Base-by-base conservation (phyloP, 192 early-diverging fungal species). In the Diversispora eburnea region DNA sequence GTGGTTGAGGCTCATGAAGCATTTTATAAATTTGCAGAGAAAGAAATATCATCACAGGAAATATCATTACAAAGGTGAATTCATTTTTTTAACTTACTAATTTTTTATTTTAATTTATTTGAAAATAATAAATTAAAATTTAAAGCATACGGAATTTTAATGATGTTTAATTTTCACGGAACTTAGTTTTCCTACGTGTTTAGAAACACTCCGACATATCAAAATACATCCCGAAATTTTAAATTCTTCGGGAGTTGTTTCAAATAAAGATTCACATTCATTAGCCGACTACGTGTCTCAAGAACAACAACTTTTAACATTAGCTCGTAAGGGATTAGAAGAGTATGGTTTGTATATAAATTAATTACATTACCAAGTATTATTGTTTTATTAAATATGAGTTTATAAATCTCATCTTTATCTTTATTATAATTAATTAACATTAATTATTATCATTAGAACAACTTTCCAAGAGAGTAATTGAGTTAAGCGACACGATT, bases 221-320 rank as follows among this genome's bases (percentile, higher is more conserved):
- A 76, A 70, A 39, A 80, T 87, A 1, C 86, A 87, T 61, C 78
- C 84, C 8, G 73, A 66, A 13, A 45, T 84, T 9, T 65, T 84
- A 9, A 77, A 74, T 13, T 41, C 67, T 5, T 73, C 45, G 5
- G 33, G 58, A 5, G 39, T 45, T 22, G 19, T 19, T 5, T 10
- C 20, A 5, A 10, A 43, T 10, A 59, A 58, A n/a, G 17, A 45
- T 5, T 48, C 58, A 17, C 17, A 47, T 54, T 57, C 70, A 5
- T 72, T 72, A 15, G 58, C 58, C 8, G 52, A 62, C 47, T 62
- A 25, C 49, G 25, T 72, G 25, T 12, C 42, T 61, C 25, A 19
- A 4, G 70, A 60, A 5, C 52, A 57, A 4, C 12, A 61, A 43
- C 43, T 61, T 60, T 43, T 41, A 56, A 43, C 19, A 5, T n/a